Base-by-base conservation (phyloP, 208 protist species). In the Angomonas ambiguus region DNA sequence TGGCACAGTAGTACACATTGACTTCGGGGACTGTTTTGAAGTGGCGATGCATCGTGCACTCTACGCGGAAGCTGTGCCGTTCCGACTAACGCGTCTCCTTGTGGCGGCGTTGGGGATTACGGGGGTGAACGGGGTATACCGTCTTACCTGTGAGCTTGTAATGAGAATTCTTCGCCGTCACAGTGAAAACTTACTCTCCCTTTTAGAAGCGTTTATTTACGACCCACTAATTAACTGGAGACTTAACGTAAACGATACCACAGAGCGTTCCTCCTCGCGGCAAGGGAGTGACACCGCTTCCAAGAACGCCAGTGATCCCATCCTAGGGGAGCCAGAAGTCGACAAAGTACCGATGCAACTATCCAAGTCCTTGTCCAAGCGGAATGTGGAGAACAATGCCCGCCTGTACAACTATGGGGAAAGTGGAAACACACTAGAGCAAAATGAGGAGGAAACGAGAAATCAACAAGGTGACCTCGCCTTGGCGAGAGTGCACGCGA, bases 1-100 rank as follows among this genome's bases (percentile, higher is more conserved):
- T 20, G 98, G 98, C 61, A 97, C 98, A 28, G 94, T 99, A 22
- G 85, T 99, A 20, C 99, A 99, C 86, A 99, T 99, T 79, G 99
- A 99, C 86, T 99, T 99, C 86, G 99, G 99, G 60, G 99, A 99
- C 83, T 99, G 99, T 77, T 99, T 99, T 72, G 99, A 99, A 77
- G 97, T 99, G 2, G 98, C 98, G 0, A 99, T 99, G 98, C 88
- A 97, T 31, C 81, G 99, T 27, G 92, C 98, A 1, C 95, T 99
- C 48, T 99, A 97, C 79, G 98, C 98, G 2, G 99, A 99, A 83
- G 97, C 96, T 4, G 93, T 99, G n/a, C 99, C 99, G 16, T 99
- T 99, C 89, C 89, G 99, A 24, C 85, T 99, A 5, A 99, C 99
- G 24, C 88, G 98, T 33, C 99, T 99, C 76, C 88, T 99, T 0